Evolutionary conservation across 495 filamentous ascomycete genomes (phyloP).

Genomic region (Trypethelium eluteriae): DNA sequence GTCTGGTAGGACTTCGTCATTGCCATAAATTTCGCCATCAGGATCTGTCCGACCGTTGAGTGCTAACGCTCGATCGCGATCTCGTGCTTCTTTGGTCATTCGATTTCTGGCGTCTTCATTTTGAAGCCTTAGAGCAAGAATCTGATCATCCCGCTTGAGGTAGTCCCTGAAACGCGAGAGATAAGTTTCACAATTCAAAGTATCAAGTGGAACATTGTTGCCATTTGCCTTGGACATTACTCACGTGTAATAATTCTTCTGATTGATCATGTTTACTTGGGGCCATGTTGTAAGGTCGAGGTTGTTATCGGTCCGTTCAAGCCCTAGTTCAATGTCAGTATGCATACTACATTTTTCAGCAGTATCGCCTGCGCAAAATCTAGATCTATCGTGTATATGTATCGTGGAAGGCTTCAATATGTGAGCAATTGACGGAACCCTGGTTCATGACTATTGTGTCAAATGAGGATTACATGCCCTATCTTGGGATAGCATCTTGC

Average conservation of each 20-base stretch:
- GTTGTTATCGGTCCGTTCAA: slow-evolving; percentile 94
- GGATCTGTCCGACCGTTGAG: slow-evolving; percentile 43
- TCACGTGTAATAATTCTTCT: slow-evolving; percentile 99
- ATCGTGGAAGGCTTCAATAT: too few species aligned
- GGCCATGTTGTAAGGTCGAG: slow-evolving; percentile 94
- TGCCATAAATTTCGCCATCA: slow-evolving; percentile 40
- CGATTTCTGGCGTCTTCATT: slow-evolving; percentile 71
- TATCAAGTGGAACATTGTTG: too few species aligned
- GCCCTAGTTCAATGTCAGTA: slow-evolving; percentile 48
- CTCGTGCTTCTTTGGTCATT: slow-evolving; percentile 75
- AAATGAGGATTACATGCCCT: too few species aligned
- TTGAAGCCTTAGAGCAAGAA: slow-evolving; percentile 77
- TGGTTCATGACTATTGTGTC: too few species aligned
- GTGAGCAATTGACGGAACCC: too few species aligned
- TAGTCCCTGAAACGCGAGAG: slow-evolving; percentile 58
- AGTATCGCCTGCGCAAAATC: too few species aligned
- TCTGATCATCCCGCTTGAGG: slow-evolving; percentile 95
- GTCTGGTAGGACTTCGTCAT: slow-evolving; percentile 53
- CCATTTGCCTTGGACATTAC: slow-evolving; percentile 30
- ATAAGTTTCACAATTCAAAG: too few species aligned
- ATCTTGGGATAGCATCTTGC: too few species aligned
- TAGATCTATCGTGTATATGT: too few species aligned
- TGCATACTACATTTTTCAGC: slow-evolving; percentile 10
- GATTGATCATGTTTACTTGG: slow-evolving; percentile 83
- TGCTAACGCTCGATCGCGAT: slow-evolving; percentile 76